Evolutionary conservation across 768 basidiomycete genomes (phyloP).

Genomic region (Trametes villosa): DNA sequence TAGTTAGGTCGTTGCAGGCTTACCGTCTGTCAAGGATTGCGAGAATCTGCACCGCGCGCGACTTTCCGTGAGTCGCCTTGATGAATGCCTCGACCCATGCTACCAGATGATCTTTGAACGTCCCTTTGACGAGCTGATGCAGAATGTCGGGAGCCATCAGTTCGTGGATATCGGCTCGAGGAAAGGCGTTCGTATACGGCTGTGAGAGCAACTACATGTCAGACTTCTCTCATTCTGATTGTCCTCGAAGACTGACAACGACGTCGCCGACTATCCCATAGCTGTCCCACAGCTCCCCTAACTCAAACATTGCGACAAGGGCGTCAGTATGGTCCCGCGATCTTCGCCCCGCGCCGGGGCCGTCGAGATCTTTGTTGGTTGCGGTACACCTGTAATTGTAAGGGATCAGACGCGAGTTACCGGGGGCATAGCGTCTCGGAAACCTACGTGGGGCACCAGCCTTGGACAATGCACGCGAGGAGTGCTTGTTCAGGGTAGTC

Average conservation of each 20-base stretch:
- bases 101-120: constrained; percentile 31
- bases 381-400: neutral
- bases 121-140: constrained; percentile 12
- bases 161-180: constrained; percentile 27
- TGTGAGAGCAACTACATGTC: neutral
- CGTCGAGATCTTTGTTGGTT: neutral
- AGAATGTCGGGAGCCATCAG: constrained; percentile 24
- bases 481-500: constrained; percentile 31
- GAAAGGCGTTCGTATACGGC: constrained; percentile 28
- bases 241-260: neutral
- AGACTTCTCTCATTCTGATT: neutral
- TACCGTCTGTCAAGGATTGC: constrained; percentile 25
- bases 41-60: neutral
- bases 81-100: constrained; percentile 30
- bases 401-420: neutral
- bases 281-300: constrained; percentile 14
- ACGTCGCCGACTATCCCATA: constrained; percentile 23
- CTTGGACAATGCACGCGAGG: constrained; percentile 20
- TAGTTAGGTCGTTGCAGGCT: too few relatives aligned
- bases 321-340: constrained; percentile 12
- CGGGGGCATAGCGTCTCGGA: neutral
- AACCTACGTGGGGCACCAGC: constrained; percentile 24
- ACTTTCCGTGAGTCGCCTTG: neutral
- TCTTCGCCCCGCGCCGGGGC: too few relatives aligned
- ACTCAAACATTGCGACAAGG: constrained; percentile 10